Conservation (phyloP, 352 stramenopile species). For the Thraustochytrium sp. region DNA sequence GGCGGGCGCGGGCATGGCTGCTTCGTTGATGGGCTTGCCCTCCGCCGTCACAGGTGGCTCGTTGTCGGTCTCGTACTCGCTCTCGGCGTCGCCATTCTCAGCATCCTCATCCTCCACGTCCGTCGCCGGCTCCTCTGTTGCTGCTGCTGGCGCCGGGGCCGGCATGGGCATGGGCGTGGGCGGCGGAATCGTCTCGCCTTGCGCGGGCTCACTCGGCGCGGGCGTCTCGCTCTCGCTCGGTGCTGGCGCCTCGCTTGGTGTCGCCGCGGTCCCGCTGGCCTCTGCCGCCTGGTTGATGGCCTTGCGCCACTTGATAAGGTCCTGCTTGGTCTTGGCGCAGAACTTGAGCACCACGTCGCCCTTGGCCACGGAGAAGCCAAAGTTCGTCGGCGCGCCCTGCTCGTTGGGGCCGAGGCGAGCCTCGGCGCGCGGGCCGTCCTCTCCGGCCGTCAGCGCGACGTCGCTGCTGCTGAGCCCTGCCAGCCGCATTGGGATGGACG, state of each 20-base stretch:
- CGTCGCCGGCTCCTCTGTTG: not conserved
- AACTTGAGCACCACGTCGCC: not conserved
- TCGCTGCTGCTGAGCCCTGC: not conserved
- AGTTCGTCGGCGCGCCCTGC: conserved; percentile 8
- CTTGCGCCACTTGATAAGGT: conserved; percentile 35
- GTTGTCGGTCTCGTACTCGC: not conserved
- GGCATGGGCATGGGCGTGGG: not conserved
- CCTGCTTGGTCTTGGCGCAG: conserved; percentile 24
- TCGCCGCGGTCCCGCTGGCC: not conserved
- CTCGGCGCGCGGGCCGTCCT: not conserved
- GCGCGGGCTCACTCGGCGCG: not conserved
- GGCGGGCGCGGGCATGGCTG: too few relatives aligned
- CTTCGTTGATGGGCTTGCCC: not conserved
- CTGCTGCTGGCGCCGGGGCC: not conserved
- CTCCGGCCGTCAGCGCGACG: not conserved
- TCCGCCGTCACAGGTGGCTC: not conserved
- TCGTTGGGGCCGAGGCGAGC: not conserved
- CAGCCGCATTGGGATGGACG: not conserved
- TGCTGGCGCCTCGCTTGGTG: not conserved
- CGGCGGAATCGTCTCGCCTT: not conserved
- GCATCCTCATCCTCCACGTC: not conserved
- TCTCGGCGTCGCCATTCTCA: not conserved
- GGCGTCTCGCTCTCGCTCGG: not conserved
- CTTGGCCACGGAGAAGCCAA: conserved; percentile 12
- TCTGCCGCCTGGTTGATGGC: not conserved